Conservation (phyloP, 2,329 filamentous ascomycete genomes). For the Fusarium sp. region DNA sequence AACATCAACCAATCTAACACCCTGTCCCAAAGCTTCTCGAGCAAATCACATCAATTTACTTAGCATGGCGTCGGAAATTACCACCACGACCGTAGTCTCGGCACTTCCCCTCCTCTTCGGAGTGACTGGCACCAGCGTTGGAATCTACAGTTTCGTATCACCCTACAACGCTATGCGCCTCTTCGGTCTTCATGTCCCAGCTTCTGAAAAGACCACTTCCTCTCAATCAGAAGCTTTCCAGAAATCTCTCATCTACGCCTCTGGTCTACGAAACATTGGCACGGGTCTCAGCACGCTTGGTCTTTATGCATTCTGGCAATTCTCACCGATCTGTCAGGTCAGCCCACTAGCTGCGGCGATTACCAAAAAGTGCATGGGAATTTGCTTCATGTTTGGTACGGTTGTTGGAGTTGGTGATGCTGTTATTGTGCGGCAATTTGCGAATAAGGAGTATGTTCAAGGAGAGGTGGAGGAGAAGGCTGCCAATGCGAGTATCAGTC, state of each 20-base stretch:
- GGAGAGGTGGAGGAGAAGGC: slow-evolving; percentile 17
- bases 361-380: slow-evolving; percentile 21
- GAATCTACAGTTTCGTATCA: slow-evolving; percentile 36
- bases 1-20: no score
- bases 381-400: slow-evolving; percentile 29
- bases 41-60: no score
- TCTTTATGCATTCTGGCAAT: slow-evolving; percentile 33
- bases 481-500: slow-evolving; percentile 17
- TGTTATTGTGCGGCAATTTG: slow-evolving; percentile 21
- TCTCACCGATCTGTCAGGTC: slow-evolving; percentile 18
- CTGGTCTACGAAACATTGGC: slow-evolving; percentile 27
- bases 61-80: slow-evolving; percentile 6
- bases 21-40: no score
- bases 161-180: slow-evolving; percentile 20
- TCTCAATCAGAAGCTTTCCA: slow-evolving; percentile 20
- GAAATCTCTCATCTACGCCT: slow-evolving; percentile 23
- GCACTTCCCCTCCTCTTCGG: slow-evolving; percentile 29
- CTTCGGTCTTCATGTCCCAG: slow-evolving; percentile 13
- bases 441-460: slow-evolving; percentile 16
- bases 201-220: neutral
- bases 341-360: slow-evolving; percentile 10
- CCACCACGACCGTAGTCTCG: slow-evolving; percentile 10
- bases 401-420: slow-evolving; percentile 32
- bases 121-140: slow-evolving; percentile 15
- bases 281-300: slow-evolving; percentile 17